These are phyloP conservation scores for Leccinum subrobustum DNA, from an alignment of 1,284 basidiomycete species.

Conservation along the genomic window DNA sequence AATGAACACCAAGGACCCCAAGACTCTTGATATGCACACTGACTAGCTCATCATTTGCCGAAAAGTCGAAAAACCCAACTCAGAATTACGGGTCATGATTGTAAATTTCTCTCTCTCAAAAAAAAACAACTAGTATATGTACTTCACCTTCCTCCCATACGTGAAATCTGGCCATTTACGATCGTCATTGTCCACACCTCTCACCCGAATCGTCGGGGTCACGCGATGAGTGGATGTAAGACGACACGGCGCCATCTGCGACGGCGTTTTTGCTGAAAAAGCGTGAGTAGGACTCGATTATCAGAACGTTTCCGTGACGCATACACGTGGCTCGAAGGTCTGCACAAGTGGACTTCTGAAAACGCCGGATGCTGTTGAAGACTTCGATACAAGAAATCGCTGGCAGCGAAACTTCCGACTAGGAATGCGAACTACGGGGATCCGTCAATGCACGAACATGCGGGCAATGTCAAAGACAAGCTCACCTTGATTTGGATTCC, in stretches of 20 bases:
- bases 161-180: no score
- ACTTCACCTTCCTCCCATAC: no score
- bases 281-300: background rate
- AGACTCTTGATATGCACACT: no score
- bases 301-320: slow-evolving; percentile 12
- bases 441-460: background rate
- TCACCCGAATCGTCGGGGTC: no score
- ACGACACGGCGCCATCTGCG: slow-evolving; percentile 52
- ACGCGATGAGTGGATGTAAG: slow-evolving; percentile 47
- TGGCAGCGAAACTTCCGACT: slow-evolving; percentile 51
- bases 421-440: slow-evolving; percentile 20
- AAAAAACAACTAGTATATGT: no score
- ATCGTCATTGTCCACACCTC: no score
- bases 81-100: no score
- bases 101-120: no score
- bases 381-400: slow-evolving; percentile 43
- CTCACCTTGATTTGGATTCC: slow-evolving; percentile 34
- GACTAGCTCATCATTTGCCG: no score
- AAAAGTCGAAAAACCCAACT: no score
- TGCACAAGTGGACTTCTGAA: slow-evolving; percentile 32
- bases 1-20: no score
- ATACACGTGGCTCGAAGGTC: slow-evolving; percentile 40
- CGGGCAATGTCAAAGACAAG: background rate
- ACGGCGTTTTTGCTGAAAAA: slow-evolving; percentile 51
- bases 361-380: slow-evolving; percentile 35